Percentiles rank a stretch among this genome's conserved stretches.
phyloP scores from a whole-genome alignment of 192 early-diverging fungal species.

The Backusella mclennaniae region DNA sequence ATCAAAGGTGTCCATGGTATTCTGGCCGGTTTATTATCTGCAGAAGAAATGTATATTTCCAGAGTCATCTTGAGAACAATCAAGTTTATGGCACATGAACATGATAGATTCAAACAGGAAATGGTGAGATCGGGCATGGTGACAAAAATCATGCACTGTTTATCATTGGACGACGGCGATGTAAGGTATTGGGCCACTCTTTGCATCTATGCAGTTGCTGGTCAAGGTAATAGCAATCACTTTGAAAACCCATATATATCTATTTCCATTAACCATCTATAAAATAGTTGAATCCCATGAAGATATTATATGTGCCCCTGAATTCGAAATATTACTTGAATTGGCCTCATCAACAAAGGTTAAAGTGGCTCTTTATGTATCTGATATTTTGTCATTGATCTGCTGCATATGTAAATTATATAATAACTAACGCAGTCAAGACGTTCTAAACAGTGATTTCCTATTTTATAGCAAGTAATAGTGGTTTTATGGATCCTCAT shows the following conservation, averaged over 20 bases:
- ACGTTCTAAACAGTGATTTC: not conserved
- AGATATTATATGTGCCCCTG: conserved; percentile 32
- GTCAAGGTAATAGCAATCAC: conserved; percentile 17
- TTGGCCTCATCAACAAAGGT: conserved; percentile 24
- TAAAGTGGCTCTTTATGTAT: conserved; percentile 26
- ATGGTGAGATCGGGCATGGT: conserved; percentile 61
- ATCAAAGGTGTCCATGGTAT: conserved; percentile 61
- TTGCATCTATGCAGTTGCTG: conserved; percentile 41
- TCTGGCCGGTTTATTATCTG: conserved; percentile 54
- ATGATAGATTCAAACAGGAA: conserved; percentile 59
- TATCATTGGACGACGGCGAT: conserved; percentile 64
- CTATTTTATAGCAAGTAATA: conserved; percentile 21
- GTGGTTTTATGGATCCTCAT: conserved; percentile 20
- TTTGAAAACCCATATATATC: not conserved
- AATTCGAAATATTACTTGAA: conserved; percentile 33
- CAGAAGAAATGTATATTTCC: conserved; percentile 65
- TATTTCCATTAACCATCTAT: not conserved
- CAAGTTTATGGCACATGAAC: conserved; percentile 64
- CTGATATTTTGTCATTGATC: conserved; percentile 35
- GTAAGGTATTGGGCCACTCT: conserved; percentile 74
- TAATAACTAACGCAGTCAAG: not conserved
- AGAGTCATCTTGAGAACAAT: conserved; percentile 67
- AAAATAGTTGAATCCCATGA: conserved; percentile 33
- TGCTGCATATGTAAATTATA: conserved; percentile 30
- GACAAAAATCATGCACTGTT: conserved; percentile 59